A percentile compares a stretch with the other conserved stretches of the same genome.
These are phyloP conservation scores for Globisporangium spiculum DNA, from an alignment of 352 stramenopile species.

Conservation along the genomic window DNA sequence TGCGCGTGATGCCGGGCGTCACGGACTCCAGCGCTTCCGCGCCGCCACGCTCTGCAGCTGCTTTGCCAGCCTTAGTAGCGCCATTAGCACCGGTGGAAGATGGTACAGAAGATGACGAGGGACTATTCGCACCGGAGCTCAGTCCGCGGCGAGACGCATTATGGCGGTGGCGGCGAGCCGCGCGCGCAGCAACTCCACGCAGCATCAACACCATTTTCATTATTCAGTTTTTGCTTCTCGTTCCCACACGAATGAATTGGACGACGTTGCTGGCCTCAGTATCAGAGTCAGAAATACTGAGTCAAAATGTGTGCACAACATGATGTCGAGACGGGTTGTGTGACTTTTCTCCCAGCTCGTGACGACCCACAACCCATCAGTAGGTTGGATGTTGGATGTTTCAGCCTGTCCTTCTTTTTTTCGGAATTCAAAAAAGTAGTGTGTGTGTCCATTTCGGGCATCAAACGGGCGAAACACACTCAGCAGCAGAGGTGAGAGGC, in stretches of 20 bases:
- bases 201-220: slow-evolving; percentile 1
- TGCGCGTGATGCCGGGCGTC: slow-evolving; percentile 35
- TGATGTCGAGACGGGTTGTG: neutral
- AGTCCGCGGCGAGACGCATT: neutral
- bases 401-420: neutral
- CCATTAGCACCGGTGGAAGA: neutral
- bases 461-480: neutral
- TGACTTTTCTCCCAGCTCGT: neutral
- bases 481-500: neutral
- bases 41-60: neutral
- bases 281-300: too few relatives aligned
- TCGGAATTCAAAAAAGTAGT: slow-evolving; percentile 4
- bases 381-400: too few relatives aligned
- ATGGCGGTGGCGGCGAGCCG: neutral
- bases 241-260: neutral
- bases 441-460: slow-evolving; percentile 8
- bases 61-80: neutral
- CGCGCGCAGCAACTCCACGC: slow-evolving; percentile 1
- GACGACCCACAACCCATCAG: too few relatives aligned
- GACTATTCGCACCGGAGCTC: neutral
- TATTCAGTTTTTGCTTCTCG: neutral
- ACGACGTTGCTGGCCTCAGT: neutral
- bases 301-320: too few relatives aligned
- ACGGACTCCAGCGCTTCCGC: slow-evolving; percentile 9
- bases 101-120: neutral